phyloP scores from a whole-genome alignment of 352 stramenopile genomes.

The Phytophthora sp. region DNA sequence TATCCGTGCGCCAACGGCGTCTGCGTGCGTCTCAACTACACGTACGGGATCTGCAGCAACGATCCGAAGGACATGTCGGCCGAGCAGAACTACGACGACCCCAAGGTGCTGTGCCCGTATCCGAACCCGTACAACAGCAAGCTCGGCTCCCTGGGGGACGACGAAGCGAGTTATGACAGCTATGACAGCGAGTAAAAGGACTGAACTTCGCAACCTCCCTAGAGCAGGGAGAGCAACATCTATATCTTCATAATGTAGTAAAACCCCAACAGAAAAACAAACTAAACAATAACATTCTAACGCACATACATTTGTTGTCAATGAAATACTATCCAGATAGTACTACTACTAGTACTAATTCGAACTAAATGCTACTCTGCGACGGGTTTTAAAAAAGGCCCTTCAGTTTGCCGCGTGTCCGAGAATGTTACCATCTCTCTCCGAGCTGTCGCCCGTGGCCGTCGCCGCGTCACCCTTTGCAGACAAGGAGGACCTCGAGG shows the following conservation, averaged over 20 bases:
- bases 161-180: conserved; percentile 22
- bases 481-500: conserved; percentile 6
- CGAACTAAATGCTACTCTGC: no score
- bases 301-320: no score
- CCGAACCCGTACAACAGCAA: conserved; percentile 52
- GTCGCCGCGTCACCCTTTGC: no score
- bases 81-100: conserved; percentile 36
- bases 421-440: no score
- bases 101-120: conserved; percentile 43
- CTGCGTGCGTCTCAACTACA: conserved; percentile 62
- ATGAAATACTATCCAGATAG: no score
- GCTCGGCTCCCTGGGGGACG: conserved; percentile 25
- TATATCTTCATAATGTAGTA: conserved; percentile 21
- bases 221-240: conserved; percentile 11
- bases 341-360: no score
- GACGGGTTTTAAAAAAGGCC: no score
- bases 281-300: no score
- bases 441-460: no score
- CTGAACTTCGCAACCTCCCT: background rate
- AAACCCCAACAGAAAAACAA: background rate
- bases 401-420: no score
- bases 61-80: conserved; percentile 20
- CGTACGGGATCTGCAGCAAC: conserved; percentile 55
- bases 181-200: conserved; percentile 25
- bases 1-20: conserved; percentile 61